phyloP scores from a whole-genome alignment of 2,329 filamentous ascomycete genomes.

The Thelonectria rubi region DNA sequence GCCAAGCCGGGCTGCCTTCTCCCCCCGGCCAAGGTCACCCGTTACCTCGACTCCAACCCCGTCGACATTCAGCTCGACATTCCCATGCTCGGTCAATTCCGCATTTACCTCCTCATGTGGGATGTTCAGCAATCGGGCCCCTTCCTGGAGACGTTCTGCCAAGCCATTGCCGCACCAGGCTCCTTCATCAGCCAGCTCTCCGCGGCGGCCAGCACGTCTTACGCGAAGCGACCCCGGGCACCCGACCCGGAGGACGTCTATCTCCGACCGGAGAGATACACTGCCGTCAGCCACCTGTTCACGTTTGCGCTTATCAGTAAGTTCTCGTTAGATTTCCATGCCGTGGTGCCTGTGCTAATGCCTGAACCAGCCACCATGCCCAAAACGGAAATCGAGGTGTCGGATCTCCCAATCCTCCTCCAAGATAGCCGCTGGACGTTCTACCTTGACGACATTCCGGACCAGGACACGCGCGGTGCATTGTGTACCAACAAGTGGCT shows the following conservation, averaged over 20 bases:
- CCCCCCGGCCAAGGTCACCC: slow-evolving; percentile 74
- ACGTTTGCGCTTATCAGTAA: slow-evolving; percentile 75
- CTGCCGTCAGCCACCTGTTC: slow-evolving; percentile 71
- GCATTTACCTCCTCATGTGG: slow-evolving; percentile 75
- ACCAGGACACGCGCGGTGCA: slow-evolving; percentile 61
- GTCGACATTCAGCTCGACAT: slow-evolving; percentile 82
- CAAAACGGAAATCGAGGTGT: slow-evolving; percentile 71
- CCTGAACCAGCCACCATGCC: slow-evolving; percentile 61
- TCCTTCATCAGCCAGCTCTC: slow-evolving; percentile 69
- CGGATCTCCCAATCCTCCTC: slow-evolving; percentile 68
- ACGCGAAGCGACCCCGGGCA: slow-evolving; percentile 65
- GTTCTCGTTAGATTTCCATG: slow-evolving; percentile 36
- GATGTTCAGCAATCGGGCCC: slow-evolving; percentile 63
- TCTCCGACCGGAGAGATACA: slow-evolving; percentile 73
- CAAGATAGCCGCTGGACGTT: slow-evolving; percentile 76
- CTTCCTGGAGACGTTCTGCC: slow-evolving; percentile 69
- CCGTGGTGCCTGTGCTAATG: slow-evolving; percentile 26
- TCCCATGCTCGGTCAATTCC: slow-evolving; percentile 79
- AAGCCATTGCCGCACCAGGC: slow-evolving; percentile 58
- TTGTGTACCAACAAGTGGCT: slow-evolving; percentile 76
- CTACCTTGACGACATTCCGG: slow-evolving; percentile 72
- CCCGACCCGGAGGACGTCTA: slow-evolving; percentile 71
- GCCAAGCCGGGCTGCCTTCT: slow-evolving; percentile 65
- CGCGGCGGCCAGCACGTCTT: slow-evolving; percentile 67
- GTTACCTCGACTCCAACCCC: slow-evolving; percentile 81